Base-by-base conservation (phyloP, 768 basidiomycete species). In the Boletus reticulatus region DNA sequence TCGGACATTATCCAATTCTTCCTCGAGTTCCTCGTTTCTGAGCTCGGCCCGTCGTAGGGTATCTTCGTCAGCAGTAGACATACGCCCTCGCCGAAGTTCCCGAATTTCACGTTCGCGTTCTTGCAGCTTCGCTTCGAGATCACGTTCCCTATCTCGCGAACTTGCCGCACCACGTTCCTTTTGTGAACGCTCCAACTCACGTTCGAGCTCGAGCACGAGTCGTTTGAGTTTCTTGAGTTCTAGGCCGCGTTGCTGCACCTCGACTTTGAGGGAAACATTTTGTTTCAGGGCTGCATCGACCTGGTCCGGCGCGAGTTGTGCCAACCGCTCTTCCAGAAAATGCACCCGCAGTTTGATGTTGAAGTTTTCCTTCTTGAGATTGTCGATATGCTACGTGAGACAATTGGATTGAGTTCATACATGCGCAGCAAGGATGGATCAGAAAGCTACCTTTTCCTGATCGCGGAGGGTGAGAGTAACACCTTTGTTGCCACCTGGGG, bases 301-400 rank as follows among this genome's bases (percentile, higher is more conserved):
- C 66, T 97, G 89, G 69, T 96, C 94, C 0, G 94, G 93, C 0
- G 91, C 89, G 46, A 94, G 84, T 63, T 92, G 85, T 3, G 89
- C 88, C 16, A 99, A 81, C 43, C 92, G 87, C 65, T 98, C 94
- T 72, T 98, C 92, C 42, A 97, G 82, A 69, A 97, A 96, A 67
- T 97, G 94, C 4, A 98, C 91, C 55, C 94, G 91, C 49, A 98
- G 82, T 72, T 98, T 97, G 68, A 99, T 87, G 66, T 88, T 89
- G 71, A 98, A 98, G 78, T 96, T 96, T 71, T 98, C 95, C 71
- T 95, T 97, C 76, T 96, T 94, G 65, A 94, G 83, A 58, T 85
- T 86, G 73, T 98, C 94, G 67, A 97, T 92, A 71, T 95, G 91
- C 95, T 98, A 65, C n/a, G 27, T 11, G 39, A 31, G 38, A 8